Percentiles rank a stretch among this genome's conserved stretches.
These are phyloP conservation scores for Xylaria sp. DNA, from an alignment of 2,329 filamentous ascomycete species.

Conservation along the genomic window DNA sequence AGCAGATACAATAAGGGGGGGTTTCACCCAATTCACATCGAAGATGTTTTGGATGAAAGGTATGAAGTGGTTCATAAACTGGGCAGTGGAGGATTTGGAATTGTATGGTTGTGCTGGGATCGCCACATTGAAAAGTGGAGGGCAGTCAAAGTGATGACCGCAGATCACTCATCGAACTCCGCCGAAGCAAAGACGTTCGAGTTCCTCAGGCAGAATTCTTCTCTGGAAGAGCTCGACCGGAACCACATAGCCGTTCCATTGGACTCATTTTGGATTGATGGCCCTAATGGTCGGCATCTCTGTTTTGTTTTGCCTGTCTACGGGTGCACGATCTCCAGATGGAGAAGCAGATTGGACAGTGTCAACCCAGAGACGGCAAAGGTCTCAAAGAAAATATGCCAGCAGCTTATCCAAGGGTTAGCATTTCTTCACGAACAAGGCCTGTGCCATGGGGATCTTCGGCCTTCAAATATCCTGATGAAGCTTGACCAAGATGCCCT, in stretches of 20 bases:
- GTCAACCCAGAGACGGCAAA: neutral
- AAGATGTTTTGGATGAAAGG: conserved; percentile 20
- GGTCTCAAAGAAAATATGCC: neutral
- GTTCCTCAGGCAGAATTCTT: neutral
- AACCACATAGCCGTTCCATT: conserved; percentile 13
- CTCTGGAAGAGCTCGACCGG: conserved; percentile 10
- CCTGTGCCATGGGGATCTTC: conserved; percentile 31
- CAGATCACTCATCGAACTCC: conserved; percentile 11
- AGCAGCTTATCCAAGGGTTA: neutral
- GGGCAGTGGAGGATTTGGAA: conserved; percentile 27
- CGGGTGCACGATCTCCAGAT: neutral
- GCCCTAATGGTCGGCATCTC: conserved; percentile 31
- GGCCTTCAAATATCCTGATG: conserved; percentile 31
- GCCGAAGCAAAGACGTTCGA: neutral
- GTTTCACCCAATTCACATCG: conserved; percentile 24
- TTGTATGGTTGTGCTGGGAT: conserved; percentile 33
- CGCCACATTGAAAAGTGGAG: conserved; percentile 4
- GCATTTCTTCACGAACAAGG: conserved; percentile 12
- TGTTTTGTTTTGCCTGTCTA: conserved; percentile 19
- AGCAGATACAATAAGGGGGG: conserved; percentile 26
- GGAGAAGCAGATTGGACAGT: neutral
- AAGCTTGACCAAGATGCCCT: conserved; percentile 19
- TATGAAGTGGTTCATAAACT: conserved; percentile 32
- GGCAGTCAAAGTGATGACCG: conserved; percentile 29
- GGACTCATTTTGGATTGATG: conserved; percentile 26